phyloP scores from a whole-genome alignment of 2,329 filamentous ascomycete species.

The Plenodomus lindquistii region DNA sequence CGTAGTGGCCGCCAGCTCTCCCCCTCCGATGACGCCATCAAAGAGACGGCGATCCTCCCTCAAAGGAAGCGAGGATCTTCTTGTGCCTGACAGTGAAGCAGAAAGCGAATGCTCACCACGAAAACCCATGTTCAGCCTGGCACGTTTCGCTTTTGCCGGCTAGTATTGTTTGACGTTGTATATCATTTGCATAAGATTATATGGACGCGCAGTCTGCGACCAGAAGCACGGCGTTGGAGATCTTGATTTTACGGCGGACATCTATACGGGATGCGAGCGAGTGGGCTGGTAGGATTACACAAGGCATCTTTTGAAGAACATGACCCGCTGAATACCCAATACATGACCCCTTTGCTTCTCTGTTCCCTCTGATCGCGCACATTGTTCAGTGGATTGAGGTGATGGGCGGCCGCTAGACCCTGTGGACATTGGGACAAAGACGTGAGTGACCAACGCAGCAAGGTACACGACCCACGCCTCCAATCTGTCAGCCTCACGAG shows the following conservation, averaged over 20 bases:
- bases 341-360: not conserved
- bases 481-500: not conserved
- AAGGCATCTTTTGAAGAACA: not conserved
- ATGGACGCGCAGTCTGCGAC: constrained; percentile 5
- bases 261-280: not conserved
- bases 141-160: constrained; percentile 44
- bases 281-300: too few species aligned
- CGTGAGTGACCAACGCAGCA: not conserved
- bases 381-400: not conserved
- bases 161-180: constrained; percentile 12
- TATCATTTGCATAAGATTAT: constrained; percentile 9
- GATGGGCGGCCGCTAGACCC: not conserved
- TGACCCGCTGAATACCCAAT: not conserved
- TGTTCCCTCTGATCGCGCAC: not conserved
- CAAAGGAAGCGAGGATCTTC: constrained; percentile 53
- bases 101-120: constrained; percentile 43
- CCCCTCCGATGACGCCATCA: constrained; percentile 22
- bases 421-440: not conserved
- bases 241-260: not conserved
- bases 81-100: constrained; percentile 51
- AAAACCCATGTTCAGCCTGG: constrained; percentile 44
- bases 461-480: not conserved
- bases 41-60: constrained; percentile 25
- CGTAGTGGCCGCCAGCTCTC: constrained; percentile 36
- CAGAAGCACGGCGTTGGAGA: constrained; percentile 6